Conservation (phyloP, 2,329 filamentous ascomycete genomes). For the Trichoderma sp. region DNA sequence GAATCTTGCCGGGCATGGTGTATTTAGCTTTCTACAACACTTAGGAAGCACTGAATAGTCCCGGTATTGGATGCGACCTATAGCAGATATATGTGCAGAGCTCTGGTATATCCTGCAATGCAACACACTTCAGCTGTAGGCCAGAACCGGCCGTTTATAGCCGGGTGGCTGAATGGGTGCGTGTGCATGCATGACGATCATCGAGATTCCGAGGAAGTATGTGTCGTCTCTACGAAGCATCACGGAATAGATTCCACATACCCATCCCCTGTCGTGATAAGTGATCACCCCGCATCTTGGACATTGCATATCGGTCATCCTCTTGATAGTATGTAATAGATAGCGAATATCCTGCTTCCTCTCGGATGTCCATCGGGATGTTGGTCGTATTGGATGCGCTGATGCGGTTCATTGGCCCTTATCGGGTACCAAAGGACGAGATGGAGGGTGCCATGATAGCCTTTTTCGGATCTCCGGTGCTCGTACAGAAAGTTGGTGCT, state of each 20-base stretch:
- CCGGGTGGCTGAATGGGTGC: not conserved
- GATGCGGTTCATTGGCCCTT: not conserved
- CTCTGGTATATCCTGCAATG: not conserved
- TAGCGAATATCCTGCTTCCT: not conserved
- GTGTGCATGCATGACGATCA: not conserved
- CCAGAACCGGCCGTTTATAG: not conserved
- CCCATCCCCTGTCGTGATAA: not conserved
- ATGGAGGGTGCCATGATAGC: not conserved
- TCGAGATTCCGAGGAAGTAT: not conserved
- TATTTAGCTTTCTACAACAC: slow-evolving; percentile 26
- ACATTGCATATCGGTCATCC: not conserved
- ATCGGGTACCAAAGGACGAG: not conserved
- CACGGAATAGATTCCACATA: not conserved
- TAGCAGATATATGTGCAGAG: not conserved
- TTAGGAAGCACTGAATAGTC: not conserved
- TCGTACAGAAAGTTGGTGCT: not conserved
- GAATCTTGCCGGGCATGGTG: slow-evolving; percentile 51
- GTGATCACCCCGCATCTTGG: not conserved
- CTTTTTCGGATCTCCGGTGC: not conserved
- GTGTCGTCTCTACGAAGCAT: not conserved
- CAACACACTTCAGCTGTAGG: not conserved
- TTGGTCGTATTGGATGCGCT: not conserved
- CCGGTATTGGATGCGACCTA: not conserved
- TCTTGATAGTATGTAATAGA: not conserved
- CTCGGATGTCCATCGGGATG: slow-evolving; percentile 11